Percentiles rank a stretch among this genome's conserved stretches.
These are phyloP conservation scores for Flueggea neowawraea DNA, from an alignment of 441 rosid species.

Conservation along the genomic window DNA sequence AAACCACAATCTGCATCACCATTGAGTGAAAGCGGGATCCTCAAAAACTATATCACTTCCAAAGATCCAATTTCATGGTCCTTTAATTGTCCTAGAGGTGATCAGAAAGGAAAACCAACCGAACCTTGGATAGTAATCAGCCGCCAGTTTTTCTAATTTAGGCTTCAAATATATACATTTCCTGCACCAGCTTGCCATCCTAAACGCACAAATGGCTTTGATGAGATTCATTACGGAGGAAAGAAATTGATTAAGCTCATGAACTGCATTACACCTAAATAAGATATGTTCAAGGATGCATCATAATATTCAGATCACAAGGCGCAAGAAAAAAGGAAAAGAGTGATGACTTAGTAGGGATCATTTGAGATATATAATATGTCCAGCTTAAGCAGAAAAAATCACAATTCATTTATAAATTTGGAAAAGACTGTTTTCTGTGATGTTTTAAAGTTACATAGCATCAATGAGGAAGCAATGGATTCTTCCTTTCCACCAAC, in stretches of 20 bases:
- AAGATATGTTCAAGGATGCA: too few species aligned
- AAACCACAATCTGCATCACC: conserved; percentile 58
- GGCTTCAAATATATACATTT: conserved; percentile 89
- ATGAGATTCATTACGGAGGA: neutral
- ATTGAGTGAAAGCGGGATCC: neutral
- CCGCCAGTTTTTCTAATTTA: conserved; percentile 80
- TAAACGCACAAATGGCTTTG: conserved; percentile 31
- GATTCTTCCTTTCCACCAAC: too few species aligned
- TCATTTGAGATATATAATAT: too few species aligned
- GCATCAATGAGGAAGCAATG: too few species aligned
- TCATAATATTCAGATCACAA: too few species aligned
- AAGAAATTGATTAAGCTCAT: neutral
- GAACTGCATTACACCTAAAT: too few species aligned
- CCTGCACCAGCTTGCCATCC: conserved; percentile 98
- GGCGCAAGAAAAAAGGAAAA: too few species aligned
- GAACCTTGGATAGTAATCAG: conserved; percentile 82
- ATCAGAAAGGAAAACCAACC: conserved; percentile 11
- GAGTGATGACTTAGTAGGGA: too few species aligned
- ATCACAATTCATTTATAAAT: too few species aligned
- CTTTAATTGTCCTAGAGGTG: neutral
- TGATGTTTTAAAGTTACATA: too few species aligned
- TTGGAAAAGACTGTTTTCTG: too few species aligned
- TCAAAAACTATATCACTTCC: neutral
- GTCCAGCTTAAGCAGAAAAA: too few species aligned
- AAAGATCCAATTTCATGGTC: neutral